Evolutionary conservation across 2,329 filamentous ascomycete genomes (phyloP).

Genomic region (Penicillium palitans): DNA sequence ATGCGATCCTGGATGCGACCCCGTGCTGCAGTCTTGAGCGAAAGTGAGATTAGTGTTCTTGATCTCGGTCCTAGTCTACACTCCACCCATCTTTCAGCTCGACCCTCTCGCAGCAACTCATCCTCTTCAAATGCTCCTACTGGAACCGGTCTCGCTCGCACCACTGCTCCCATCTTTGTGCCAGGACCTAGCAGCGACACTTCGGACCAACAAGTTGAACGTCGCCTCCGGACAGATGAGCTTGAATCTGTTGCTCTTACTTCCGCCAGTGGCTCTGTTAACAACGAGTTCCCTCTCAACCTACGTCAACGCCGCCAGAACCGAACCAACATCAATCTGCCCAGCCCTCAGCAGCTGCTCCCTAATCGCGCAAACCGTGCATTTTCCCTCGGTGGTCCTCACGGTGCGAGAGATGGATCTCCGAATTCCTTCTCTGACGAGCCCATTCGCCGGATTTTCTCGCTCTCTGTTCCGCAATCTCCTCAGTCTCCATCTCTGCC

Average conservation of each 20-base stretch:
- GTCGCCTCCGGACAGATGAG: not conserved
- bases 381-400: not conserved
- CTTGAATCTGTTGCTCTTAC: constrained; percentile 14
- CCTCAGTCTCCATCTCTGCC: not conserved
- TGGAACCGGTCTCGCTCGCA: not conserved
- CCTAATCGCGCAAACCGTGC: not conserved
- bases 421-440: not conserved
- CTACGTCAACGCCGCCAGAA: constrained; percentile 7
- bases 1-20: not conserved
- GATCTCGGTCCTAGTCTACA: constrained; percentile 26
- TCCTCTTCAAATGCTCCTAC: not conserved
- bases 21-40: constrained; percentile 11
- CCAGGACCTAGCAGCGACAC: not conserved
- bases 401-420: constrained; percentile 3
- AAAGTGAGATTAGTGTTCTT: constrained; percentile 30
- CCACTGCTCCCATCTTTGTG: not conserved
- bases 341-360: not conserved
- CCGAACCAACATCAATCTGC: not conserved
- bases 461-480: constrained; percentile 1
- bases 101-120: not conserved
- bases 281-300: not conserved
- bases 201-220: not conserved
- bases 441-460: not conserved
- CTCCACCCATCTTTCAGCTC: not conserved
- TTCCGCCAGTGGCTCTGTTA: constrained; percentile 11